Evolutionary conservation across 2,329 filamentous ascomycete species (phyloP).

Genomic region (Cadophora sp.): DNA sequence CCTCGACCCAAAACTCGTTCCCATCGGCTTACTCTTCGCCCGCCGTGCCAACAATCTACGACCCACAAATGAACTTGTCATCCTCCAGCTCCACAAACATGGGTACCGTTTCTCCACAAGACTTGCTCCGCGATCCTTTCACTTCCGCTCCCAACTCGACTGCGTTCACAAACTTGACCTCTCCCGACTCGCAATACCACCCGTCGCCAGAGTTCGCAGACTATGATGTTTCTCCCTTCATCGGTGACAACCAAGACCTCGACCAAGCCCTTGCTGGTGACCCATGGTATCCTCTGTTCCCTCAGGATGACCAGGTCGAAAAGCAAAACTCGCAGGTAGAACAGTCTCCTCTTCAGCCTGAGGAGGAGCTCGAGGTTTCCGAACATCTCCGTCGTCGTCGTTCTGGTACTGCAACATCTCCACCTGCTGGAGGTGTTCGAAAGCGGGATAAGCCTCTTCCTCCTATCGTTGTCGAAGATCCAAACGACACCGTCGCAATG

Average conservation of each 20-base stretch:
- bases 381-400: constrained; percentile 52
- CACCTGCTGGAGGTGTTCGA: constrained; percentile 74
- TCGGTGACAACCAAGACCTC: constrained; percentile 64
- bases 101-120: constrained; percentile 83
- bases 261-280: constrained; percentile 51
- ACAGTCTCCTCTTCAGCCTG: constrained; percentile 40
- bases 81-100: constrained; percentile 58
- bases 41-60: constrained; percentile 54
- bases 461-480: constrained; percentile 78
- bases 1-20: constrained; percentile 40
- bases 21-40: constrained; percentile 44
- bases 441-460: constrained; percentile 83
- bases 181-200: constrained; percentile 74
- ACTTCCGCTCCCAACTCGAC: constrained; percentile 82
- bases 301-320: constrained; percentile 52
- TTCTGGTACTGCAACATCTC: constrained; percentile 65
- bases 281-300: constrained; percentile 79
- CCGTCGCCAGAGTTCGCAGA: constrained; percentile 77
- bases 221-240: constrained; percentile 81
- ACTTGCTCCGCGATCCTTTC: constrained; percentile 73
- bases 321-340: constrained; percentile 35
- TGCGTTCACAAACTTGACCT: constrained; percentile 83
- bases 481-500: constrained; percentile 76
- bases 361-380: constrained; percentile 57
- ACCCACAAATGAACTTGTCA: constrained; percentile 50